Base-by-base conservation (phyloP, 495 filamentous ascomycete species). In the Daldinia grandis region DNA sequence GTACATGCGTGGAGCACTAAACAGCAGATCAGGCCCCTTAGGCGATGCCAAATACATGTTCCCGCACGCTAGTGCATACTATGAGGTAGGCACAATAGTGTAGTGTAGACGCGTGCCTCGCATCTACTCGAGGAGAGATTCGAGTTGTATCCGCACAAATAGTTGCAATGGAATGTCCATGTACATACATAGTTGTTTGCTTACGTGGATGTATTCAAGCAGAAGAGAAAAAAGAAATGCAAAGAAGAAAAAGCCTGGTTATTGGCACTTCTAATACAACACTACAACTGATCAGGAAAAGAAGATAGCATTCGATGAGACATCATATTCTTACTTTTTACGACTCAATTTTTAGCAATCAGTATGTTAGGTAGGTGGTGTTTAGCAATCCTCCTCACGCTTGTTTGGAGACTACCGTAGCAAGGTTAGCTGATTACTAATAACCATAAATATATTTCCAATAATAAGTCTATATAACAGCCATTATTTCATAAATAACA, bases 311-410 rank as follows among this genome's bases (percentile, higher is more conserved):
- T 42, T 55, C 14, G 44, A 60, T 60, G 24, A 53, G 37, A 67
- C 49, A 40, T 28, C 33, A 57, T 61, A 61, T 67, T 49, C 25
- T 67, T 67, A 14, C 14, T 50, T 64, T 57, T 49, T 64, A 31
- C 37, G 33, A 44, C 56, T 47, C 28, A 33, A 55, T 17, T 55
- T 44, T 14, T 44, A 37, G 24, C 35, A 25, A 47, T 10, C 8
- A 47, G 33, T 35, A 14, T n/a, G n/a, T 14, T 12, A 38, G 4
- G 30, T 31, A 37, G 5, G 9, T 47, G 14, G 2, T 21, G 8
- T 24, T 47, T 47, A 12, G 19, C 42, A 19, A 47, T 21, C 17
- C 12, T 35, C 27, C 47, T 42, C 17, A 54, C 47, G 35, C 28
- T 59, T 58, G 40, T 35, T n/a, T 58, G 19, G 19, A 15, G 33